These are phyloP conservation scores for Takakia lepidozioides DNA, from an alignment of 225 moss, liverwort and hornwort genomes.

Conservation along the genomic window DNA sequence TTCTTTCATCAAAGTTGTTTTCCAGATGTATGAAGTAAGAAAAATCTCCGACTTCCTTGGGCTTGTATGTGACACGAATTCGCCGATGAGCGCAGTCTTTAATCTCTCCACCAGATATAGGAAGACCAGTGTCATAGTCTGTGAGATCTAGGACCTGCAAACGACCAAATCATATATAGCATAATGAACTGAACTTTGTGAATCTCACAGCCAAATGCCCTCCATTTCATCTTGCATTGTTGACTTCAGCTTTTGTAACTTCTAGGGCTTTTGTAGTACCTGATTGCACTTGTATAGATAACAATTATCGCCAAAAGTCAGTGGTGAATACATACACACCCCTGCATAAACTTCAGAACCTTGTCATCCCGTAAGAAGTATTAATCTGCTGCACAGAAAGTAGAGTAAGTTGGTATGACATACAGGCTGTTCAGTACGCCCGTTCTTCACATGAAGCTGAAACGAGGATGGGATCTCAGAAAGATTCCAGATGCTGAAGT, in stretches of 20 bases:
- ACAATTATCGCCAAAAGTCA: too few relatives aligned
- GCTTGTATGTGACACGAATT: slow-evolving; percentile 88
- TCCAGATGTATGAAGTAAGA: slow-evolving; percentile 65
- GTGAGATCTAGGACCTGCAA: slow-evolving; percentile 69
- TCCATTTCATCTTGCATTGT: too few relatives aligned
- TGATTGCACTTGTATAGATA: too few relatives aligned
- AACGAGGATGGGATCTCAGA: slow-evolving; percentile 86
- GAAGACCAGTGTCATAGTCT: slow-evolving; percentile 84
- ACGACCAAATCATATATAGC: too few relatives aligned
- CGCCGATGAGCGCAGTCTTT: slow-evolving; percentile 91
- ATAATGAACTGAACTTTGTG: too few relatives aligned
- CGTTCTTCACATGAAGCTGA: slow-evolving; percentile 72
- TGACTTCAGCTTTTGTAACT: too few relatives aligned
- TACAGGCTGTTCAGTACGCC: slow-evolving; percentile 61
- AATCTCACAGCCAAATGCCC: too few relatives aligned
- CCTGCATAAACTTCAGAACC: too few relatives aligned
- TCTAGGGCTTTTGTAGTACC: too few relatives aligned
- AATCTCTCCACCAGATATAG: slow-evolving; percentile 60
- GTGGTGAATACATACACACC: too few relatives aligned
- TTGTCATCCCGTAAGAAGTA: too few relatives aligned
- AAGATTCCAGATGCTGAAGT: slow-evolving; percentile 89
- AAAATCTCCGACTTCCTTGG: slow-evolving; percentile 88
- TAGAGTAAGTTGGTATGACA: slow-evolving; percentile 3
- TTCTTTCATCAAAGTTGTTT: slow-evolving; percentile 75
- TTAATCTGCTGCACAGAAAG: background rate